These are phyloP conservation scores for Komagataella ulmi DNA, from an alignment of 805 yeast species.

Conservation along the genomic window DNA sequence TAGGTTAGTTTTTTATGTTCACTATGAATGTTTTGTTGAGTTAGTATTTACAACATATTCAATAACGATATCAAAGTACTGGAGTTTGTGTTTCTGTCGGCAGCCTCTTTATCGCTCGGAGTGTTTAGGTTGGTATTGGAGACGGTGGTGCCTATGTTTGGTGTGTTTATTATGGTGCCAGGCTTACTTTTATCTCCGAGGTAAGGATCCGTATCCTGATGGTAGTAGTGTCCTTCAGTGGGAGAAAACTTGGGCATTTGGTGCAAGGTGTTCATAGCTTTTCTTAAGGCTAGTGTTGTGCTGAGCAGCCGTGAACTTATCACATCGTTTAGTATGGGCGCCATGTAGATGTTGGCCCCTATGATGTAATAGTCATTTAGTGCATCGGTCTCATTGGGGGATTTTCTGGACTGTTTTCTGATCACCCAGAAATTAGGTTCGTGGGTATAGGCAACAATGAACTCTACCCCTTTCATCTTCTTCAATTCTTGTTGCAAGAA, in stretches of 20 bases:
- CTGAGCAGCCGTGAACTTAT: slow-evolving; percentile 58
- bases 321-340: slow-evolving; percentile 65
- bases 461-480: slow-evolving; percentile 81
- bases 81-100: neutral
- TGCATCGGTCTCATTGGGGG: slow-evolving; percentile 35
- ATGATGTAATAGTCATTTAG: slow-evolving; percentile 76
- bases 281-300: slow-evolving; percentile 26
- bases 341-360: slow-evolving; percentile 87
- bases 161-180: neutral
- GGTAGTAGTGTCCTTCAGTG: slow-evolving; percentile 43
- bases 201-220: slow-evolving; percentile 1
- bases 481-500: slow-evolving; percentile 33
- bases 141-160: neutral
- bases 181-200: neutral
- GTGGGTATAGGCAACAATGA: slow-evolving; percentile 54
- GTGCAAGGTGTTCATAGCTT: slow-evolving; percentile 32
- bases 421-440: slow-evolving; percentile 94
- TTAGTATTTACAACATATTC: neutral
- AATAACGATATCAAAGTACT: neutral
- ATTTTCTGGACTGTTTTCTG: slow-evolving; percentile 60
- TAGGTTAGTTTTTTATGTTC: neutral
- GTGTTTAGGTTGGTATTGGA: neutral
- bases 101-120: neutral
- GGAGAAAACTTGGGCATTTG: slow-evolving; percentile 43
- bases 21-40: neutral